A percentile compares a stretch with the other conserved stretches of the same genome.
Conservation (phyloP, 768 basidiomycete species). For the Saitozyma sp. region DNA sequence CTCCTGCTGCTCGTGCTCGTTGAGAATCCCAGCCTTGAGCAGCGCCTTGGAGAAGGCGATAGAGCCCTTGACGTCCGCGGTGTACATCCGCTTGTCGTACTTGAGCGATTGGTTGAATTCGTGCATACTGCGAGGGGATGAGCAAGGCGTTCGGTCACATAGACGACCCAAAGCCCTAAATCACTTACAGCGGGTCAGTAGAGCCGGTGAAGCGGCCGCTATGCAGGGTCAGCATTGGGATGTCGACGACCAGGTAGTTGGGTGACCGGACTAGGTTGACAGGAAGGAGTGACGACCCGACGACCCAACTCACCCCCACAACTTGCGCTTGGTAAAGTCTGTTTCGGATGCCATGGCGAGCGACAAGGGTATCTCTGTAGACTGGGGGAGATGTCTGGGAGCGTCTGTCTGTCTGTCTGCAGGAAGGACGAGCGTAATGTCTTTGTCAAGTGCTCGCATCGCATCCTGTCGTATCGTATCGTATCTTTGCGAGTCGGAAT, state of each 20-base stretch:
- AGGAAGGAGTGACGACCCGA: background rate
- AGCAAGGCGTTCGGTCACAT: too few species aligned
- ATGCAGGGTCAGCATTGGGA: background rate
- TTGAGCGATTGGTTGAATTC: constrained; percentile 93
- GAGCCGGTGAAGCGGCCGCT: constrained; percentile 81
- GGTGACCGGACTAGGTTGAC: too few species aligned
- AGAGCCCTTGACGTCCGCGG: constrained; percentile 86
- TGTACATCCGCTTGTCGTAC: constrained; percentile 93
- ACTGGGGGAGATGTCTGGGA: too few species aligned
- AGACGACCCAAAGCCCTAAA: too few species aligned
- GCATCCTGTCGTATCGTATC: too few species aligned
- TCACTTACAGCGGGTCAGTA: constrained; percentile 77
- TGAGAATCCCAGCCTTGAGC: constrained; percentile 73
- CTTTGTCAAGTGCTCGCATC: too few species aligned
- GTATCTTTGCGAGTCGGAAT: too few species aligned
- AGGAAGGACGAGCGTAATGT: too few species aligned
- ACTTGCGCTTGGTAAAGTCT: constrained; percentile 41
- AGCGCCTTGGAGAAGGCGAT: constrained; percentile 94
- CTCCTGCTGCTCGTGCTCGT: constrained; percentile 69
- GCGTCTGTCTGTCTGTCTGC: too few species aligned
- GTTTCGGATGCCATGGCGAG: background rate
- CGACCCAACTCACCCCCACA: constrained; percentile 38
- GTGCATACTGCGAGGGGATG: constrained; percentile 70
- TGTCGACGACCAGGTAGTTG: background rate
- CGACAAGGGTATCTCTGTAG: background rate